Evolutionary conservation across 495 filamentous ascomycete species (phyloP), one percentile per base, ranked within the genome.

Genomic region (Penicillium argentinense): DNA sequence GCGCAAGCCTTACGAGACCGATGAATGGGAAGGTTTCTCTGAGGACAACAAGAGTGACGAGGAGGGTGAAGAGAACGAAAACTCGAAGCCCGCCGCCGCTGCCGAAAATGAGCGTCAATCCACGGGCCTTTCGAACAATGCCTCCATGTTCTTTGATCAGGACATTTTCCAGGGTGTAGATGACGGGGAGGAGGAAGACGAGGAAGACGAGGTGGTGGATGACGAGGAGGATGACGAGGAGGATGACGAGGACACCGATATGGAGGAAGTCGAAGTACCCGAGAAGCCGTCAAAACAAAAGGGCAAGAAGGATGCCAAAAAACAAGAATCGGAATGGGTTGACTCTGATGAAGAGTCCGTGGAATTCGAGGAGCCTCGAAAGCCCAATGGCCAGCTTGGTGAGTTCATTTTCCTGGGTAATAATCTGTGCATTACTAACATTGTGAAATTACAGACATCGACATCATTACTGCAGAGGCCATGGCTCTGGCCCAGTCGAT

Each of bases 401-500:
- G 80, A 68, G 74, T 67, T 29, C 23, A 13, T 9, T 17, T 16
- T 17, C 9, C n/a, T 22, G 16, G 13, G 40, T 39, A 32, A 23
- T 11, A 23, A 14, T 40, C 7, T 1, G 13, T 42, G 1, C 32
- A 7, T 39, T 57, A 50, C 67, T 76, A 59, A 74, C 48, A n/a
- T n/a, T 39, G 29, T 45, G 18, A n/a, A 55, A 43, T 51, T 67
- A 14, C 50, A 83, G 90, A 96, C 53, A 97, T 99, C 72, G 88
- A 97, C 64, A 97, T 99, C 57, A 93, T 97, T 56, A 99, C 93
- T 7, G 93, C 91, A 14, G 95, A 99, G 73, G 93, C 93, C 47
- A 99, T 99, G 93, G 90, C 89, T 6, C 77, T 99, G n/a, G 93
- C 93, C 2, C 93, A 97, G 45, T 80, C 88, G 58, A 81, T 99